Evolutionary conservation across 306 rosid genomes (phyloP), one percentile per base, ranked within the genome.

Genomic region (Oemleria cerasiformis): DNA sequence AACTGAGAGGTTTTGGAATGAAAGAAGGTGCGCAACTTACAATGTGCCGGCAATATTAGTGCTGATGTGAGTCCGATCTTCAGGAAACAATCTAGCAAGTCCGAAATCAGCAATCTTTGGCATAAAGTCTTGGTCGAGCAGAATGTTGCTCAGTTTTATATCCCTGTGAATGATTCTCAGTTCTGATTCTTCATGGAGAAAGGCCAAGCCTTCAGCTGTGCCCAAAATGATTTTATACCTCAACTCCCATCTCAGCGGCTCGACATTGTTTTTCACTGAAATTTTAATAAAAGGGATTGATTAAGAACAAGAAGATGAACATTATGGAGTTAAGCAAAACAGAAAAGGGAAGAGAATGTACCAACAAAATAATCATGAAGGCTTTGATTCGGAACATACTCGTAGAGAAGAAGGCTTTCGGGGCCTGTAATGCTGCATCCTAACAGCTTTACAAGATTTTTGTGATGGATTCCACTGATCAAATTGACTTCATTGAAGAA

Each of bases 401-500:
- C 94, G 8, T 88, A 88, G 76, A 88, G 88, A 61, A 88, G 87
- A 72, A 88, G 91, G 82, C 94, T 88, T 73, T 88, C 94, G 1
- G 94, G 94, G 71, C 94, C 90, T 41, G 94, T 80, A 69, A 88
- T 86, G 80, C 91, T 88, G 85, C 86, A 88, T 5, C 94, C 94
- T 53, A 88, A 68, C 63, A 88, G 81, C 76, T 76, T 56, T 3
- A 88, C 87, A 25, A 88, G 94, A 68, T 82, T 82, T 13, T 74
- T 82, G 61, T 82, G 86, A 53, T 73, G 64, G 61, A 82, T 78
- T 40, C 61, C 72, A n/a, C 83, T 82, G 51, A 82, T 82, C 71
- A 82, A 71, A 62, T 82, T 78, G 59, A 82, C 86, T 78, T 82
- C 86, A 59, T 78, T 78, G 56, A 82, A 82, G 75, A 82, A 82